A percentile compares a stretch with the other conserved stretches of the same genome.
phyloP scores from a whole-genome alignment of 1,284 basidiomycete species.

The Microbotryomycetes sp. region DNA sequence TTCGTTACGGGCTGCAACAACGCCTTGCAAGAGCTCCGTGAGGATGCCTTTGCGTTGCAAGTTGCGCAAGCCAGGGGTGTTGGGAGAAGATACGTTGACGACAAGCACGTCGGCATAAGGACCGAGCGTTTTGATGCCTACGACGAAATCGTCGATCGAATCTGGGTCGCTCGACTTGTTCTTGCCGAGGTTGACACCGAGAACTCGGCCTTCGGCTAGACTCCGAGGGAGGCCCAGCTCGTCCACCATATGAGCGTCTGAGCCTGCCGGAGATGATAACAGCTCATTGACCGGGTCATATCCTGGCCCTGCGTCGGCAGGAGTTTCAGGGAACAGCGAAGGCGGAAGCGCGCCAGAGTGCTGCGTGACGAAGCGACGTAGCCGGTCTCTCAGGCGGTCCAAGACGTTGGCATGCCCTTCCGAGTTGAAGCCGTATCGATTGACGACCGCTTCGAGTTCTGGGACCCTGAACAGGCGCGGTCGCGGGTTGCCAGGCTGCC shows the following conservation, averaged over 20 bases:
- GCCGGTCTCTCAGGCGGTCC: slow-evolving; percentile 62
- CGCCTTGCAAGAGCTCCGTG: slow-evolving; percentile 62
- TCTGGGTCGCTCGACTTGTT: slow-evolving; percentile 81
- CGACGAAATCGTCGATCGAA: slow-evolving; percentile 79
- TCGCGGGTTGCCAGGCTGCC: slow-evolving; percentile 77
- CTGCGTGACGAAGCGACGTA: slow-evolving; percentile 41
- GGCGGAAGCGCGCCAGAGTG: slow-evolving; percentile 43
- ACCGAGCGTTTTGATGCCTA: slow-evolving; percentile 75
- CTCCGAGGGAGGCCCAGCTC: slow-evolving; percentile 53
- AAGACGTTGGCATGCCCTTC: slow-evolving; percentile 78
- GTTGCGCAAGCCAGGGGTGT: slow-evolving; percentile 88
- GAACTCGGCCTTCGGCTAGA: slow-evolving; percentile 60
- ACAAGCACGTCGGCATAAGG: slow-evolving; percentile 88
- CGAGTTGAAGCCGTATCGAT: slow-evolving; percentile 97
- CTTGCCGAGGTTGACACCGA: slow-evolving; percentile 93
- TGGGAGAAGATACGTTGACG: slow-evolving; percentile 93
- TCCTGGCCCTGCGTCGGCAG: slow-evolving; percentile 33
- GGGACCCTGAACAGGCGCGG: slow-evolving; percentile 88
- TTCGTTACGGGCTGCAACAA: slow-evolving; percentile 66
- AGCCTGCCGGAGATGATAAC: slow-evolving; percentile 38
- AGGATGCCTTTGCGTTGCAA: slow-evolving; percentile 74
- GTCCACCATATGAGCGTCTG: slow-evolving; percentile 38
- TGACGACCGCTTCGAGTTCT: slow-evolving; percentile 77
- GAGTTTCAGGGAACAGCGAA: slow-evolving; percentile 28
- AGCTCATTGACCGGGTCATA: slow-evolving; percentile 34